Base-by-base conservation (phyloP, 1,139 yeast genomes). In the Lipomyces yarrowii region DNA sequence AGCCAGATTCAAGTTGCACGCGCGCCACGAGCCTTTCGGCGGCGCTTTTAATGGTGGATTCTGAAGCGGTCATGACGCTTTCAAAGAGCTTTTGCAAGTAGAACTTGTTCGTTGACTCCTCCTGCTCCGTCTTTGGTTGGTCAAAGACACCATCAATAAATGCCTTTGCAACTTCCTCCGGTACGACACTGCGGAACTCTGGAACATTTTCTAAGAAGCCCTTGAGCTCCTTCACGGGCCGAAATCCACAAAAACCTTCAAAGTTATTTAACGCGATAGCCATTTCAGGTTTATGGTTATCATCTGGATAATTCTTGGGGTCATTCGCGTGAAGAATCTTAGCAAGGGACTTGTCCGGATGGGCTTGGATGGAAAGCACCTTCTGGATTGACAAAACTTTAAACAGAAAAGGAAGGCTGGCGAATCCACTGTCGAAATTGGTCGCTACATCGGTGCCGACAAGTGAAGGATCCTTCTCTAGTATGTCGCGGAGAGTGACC, bases 221-320 rank as follows among this genome's bases (percentile, higher is more conserved):
- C 53, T 88, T 86, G 72, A 94, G 84, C 78, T 92, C 89, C 58
- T 83, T 84, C 74, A 93, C 84, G 13, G 99, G 99, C 77, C 96
- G 89, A 82, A 94, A 94, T 0, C 99, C 99, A 79, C 99, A 94
- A 81, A 94, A 93, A 0, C 98, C 99, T 81, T 94, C 98, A 74
- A 94, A 94, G 69, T 86, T 91, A 23, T 98, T 93, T 64, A 94
- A 87, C 11, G 99, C 99, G 77, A 94, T 87, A 63, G 99, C 98
- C 98, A 94, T 96, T 79, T 94, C 99, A 30, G 99, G 99, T 82
- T 94, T 94, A 80, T 94, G 99, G 82, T 94, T 94, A 77, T 87
- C 96, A 79, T 94, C 99, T 8, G 67, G 99, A 78, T 96, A 94
- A 80, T 94, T 90, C 74, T 87, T 87, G 64, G 99, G 98, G 79